Evolutionary conservation across 345 rosid species (phyloP), one percentile per base, ranked within the genome.

Genomic region (Trapa incisa): DNA sequence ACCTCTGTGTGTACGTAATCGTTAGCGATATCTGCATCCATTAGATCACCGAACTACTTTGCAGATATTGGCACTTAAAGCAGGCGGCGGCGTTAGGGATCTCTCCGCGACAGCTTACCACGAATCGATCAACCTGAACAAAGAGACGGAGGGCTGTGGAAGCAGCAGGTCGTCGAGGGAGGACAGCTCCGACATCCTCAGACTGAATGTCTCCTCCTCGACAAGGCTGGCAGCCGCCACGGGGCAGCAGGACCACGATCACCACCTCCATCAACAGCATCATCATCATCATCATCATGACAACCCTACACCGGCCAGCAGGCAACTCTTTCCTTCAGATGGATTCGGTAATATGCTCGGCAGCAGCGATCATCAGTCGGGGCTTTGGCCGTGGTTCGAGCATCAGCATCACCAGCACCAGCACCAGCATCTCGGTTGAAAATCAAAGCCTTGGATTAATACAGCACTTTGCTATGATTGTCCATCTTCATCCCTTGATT

Each of bases 311-410:
- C 63, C 37, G 5, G 9, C 32, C 37, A 33, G 63, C 38, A 58
- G 37, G 33, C 63, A 58, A 33, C 63, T 58, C 14, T 58, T 58
- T 58, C 63, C 63, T 32, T 35, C 63, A 32, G 12, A 16, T 32
- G 80, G 78, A 70, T 82, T 91, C 8, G 81, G 79, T 75, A 91
- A 77, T 79, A 84, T 91, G 91, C 84, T 91, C 77, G 80, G 88
- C 22, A 92, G 86, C 42, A 96, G 86, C 71, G 63, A 58, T 35
- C 37, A 32, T 58, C 97, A 88, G n/a, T 77, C 92, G 52, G 97
- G 87, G 29, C 79, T 88, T 76, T 90, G 97, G 97, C 97, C 97
- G 60, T 90, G 97, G 97, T 82, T 90, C 71, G 96, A 90, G 68
- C 95, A 86, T 37, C 63, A 58, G 29, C 29, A 22, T 22, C 29